phyloP scores from a whole-genome alignment of 306 rosid species.

The Trifolium subterraneum region DNA sequence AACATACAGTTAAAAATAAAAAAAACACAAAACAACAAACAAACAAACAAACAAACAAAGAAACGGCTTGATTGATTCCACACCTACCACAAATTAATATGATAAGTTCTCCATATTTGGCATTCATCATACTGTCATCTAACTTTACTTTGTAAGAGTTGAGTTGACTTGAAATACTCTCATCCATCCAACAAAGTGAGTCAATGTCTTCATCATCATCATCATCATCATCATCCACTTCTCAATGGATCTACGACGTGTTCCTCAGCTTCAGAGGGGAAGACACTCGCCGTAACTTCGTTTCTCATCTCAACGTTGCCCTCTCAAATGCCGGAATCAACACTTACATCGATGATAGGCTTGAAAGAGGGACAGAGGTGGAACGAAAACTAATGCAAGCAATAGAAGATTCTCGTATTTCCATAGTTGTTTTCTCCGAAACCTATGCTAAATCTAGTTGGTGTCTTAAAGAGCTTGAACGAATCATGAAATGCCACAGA shows the following conservation, averaged over 20 bases:
- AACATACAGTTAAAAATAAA: too few species aligned
- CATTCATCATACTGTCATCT: too few species aligned
- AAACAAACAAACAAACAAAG: too few species aligned
- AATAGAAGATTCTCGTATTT: not conserved
- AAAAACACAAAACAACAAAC: too few species aligned
- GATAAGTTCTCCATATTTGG: too few species aligned
- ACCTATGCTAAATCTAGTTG: constrained; percentile 12
- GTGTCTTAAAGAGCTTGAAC: constrained; percentile 36
- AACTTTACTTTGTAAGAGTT: too few species aligned
- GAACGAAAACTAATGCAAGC: not conserved
- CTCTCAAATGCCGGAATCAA: constrained; percentile 3
- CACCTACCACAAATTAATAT: too few species aligned
- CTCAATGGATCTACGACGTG: not conserved
- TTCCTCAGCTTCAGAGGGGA: constrained; percentile 19
- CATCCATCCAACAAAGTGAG: too few species aligned
- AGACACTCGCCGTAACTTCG: not conserved
- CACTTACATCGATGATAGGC: not conserved
- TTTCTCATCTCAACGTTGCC: not conserved
- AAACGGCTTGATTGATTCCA: too few species aligned
- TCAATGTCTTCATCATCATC: not conserved
- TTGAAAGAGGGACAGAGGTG: not conserved
- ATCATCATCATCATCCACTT: not conserved
- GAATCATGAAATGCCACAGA: constrained; percentile 12
- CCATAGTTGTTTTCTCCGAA: not conserved
- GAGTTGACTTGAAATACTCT: too few species aligned